Evolutionary conservation across 495 filamentous ascomycete species (phyloP).

Genomic region (Lepraria neglecta): DNA sequence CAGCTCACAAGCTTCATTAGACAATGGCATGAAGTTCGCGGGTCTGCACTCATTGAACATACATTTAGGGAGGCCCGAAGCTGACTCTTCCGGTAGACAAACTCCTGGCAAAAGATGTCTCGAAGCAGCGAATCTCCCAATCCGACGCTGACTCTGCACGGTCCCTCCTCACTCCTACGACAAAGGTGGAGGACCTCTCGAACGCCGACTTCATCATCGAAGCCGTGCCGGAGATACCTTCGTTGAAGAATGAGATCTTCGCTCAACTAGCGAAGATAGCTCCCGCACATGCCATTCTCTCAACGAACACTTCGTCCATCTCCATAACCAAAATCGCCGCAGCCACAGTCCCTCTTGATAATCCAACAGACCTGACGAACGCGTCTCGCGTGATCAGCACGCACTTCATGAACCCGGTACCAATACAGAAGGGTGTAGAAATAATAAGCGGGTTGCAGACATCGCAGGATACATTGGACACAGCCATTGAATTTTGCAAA

Average conservation of each 20-base stretch:
- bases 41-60: slow-evolving; percentile 41
- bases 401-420: slow-evolving; percentile 99
- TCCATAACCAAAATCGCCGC: slow-evolving; percentile 94
- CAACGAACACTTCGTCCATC: slow-evolving; percentile 97
- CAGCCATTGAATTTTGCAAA: slow-evolving; percentile 77
- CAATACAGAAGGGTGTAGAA: slow-evolving; percentile 94
- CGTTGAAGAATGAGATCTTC: slow-evolving; percentile 86
- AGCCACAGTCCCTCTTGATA: slow-evolving; percentile 55
- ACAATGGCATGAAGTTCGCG: slow-evolving; percentile 88
- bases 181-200: slow-evolving; percentile 71
- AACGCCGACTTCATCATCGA: slow-evolving; percentile 96
- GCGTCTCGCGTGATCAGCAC: slow-evolving; percentile 87
- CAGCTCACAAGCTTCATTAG: slow-evolving; percentile 73
- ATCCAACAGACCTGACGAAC: slow-evolving; percentile 71
- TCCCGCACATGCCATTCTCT: slow-evolving; percentile 81
- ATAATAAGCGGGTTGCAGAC: slow-evolving; percentile 94
- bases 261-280: slow-evolving; percentile 73
- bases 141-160: slow-evolving; percentile 66
- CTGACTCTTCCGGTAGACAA: slow-evolving; percentile 54
- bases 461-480: slow-evolving; percentile 68
- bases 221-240: slow-evolving; percentile 87
- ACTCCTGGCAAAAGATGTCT: slow-evolving; percentile 84
- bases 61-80: background rate
- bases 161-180: slow-evolving; percentile 59
- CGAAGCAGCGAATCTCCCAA: slow-evolving; percentile 73